phyloP scores from a whole-genome alignment of 2,329 filamentous ascomycete species.

The Fusarium sp. region DNA sequence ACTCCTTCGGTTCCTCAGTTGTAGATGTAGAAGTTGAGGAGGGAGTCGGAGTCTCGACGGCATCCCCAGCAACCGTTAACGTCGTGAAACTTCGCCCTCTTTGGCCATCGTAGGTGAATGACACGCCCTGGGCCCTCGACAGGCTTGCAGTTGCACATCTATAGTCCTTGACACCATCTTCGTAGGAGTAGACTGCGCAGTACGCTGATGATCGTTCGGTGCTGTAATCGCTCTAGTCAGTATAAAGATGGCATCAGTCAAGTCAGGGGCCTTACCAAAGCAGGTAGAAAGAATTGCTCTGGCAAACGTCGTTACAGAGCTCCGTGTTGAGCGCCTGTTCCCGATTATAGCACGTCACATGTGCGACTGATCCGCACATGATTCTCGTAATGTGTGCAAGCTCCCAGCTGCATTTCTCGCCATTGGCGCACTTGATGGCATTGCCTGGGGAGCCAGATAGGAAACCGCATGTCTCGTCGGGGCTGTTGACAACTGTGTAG shows the following conservation, averaged over 20 bases:
- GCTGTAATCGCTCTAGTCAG: background rate
- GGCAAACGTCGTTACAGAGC: constrained; percentile 27
- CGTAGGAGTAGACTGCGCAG: constrained; percentile 28
- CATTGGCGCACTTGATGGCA: constrained; percentile 27
- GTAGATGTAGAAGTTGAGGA: background rate
- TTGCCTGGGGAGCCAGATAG: constrained; percentile 29
- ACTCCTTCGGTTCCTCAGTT: background rate
- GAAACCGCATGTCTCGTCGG: constrained; percentile 28
- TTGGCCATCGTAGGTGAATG: constrained; percentile 19
- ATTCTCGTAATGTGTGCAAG: background rate
- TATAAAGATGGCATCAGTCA: background rate
- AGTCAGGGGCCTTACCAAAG: constrained; percentile 8
- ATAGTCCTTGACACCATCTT: constrained; percentile 11
- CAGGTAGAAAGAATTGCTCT: constrained; percentile 29
- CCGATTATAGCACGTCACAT: constrained; percentile 2
- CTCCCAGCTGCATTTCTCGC: constrained; percentile 19
- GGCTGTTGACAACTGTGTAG: constrained; percentile 11
- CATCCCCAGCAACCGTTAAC: background rate
- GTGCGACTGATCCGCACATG: constrained; percentile 5
- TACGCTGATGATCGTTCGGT: constrained; percentile 22
- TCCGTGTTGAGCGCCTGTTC: background rate
- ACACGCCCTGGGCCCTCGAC: constrained; percentile 13
- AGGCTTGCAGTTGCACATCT: constrained; percentile 14
- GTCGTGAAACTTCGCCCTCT: background rate
- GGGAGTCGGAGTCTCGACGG: background rate